Evolutionary conservation across 2,329 filamentous ascomycete species (phyloP).

Genomic region (Zymoseptoria tritici): DNA sequence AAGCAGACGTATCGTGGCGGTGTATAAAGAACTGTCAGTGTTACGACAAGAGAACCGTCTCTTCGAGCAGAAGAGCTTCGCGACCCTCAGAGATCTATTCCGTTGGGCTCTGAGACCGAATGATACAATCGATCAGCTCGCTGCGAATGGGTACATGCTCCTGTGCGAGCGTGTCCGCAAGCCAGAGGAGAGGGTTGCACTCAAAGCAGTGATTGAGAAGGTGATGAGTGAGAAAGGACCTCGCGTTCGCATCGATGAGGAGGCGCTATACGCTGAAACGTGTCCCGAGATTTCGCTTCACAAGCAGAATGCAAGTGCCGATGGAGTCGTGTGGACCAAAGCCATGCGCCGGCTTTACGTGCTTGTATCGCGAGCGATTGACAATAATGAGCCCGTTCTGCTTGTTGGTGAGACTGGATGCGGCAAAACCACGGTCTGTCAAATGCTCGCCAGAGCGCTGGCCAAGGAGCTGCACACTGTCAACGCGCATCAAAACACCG

Average conservation of each 20-base stretch:
- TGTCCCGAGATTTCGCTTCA: conserved; percentile 33
- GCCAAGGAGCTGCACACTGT: conserved; percentile 74
- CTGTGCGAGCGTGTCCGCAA: conserved; percentile 92
- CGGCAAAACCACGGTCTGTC: conserved; percentile 94
- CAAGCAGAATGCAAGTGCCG: conserved; percentile 19
- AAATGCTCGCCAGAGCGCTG: conserved; percentile 77
- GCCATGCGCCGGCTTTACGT: conserved; percentile 90
- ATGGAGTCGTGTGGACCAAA: conserved; percentile 80
- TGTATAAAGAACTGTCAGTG: conserved; percentile 87
- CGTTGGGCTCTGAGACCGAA: conserved; percentile 84
- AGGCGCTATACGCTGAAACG: conserved; percentile 57
- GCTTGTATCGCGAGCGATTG: conserved; percentile 76
- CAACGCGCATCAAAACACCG: conserved; percentile 96
- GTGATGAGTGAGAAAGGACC: conserved; percentile 60
- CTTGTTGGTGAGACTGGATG: conserved; percentile 95
- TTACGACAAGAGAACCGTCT: conserved; percentile 82
- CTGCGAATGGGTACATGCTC: conserved; percentile 90
- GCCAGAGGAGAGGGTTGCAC: conserved; percentile 71
- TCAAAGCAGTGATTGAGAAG: conserved; percentile 81
- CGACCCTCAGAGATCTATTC: conserved; percentile 90
- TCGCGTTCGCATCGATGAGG: conserved; percentile 66
- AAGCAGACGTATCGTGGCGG: conserved; percentile 80
- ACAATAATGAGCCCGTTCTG: conserved; percentile 87
- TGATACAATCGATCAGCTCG: conserved; percentile 80
- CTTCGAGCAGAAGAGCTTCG: conserved; percentile 97